These are phyloP conservation scores for Picochlorum costavermella DNA, from an alignment of 139 green algal species.

Conservation along the genomic window DNA sequence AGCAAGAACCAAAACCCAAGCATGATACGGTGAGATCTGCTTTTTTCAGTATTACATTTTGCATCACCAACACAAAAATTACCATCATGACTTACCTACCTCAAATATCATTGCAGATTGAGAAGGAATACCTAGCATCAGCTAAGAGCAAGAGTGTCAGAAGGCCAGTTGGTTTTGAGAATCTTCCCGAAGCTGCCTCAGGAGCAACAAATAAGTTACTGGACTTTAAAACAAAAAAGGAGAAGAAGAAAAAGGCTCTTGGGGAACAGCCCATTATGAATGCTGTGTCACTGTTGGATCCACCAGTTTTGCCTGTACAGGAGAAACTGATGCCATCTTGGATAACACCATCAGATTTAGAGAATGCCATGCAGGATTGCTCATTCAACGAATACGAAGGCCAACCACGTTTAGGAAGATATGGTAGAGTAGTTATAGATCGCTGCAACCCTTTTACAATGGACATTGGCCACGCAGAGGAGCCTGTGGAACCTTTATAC, in stretches of 20 bases:
- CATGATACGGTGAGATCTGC: slow-evolving; percentile 22
- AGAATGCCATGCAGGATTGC: neutral
- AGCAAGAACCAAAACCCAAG: slow-evolving; percentile 31
- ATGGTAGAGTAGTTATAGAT: slow-evolving; percentile 45
- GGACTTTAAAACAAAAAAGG: slow-evolving; percentile 26
- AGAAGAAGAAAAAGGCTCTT: slow-evolving; percentile 34
- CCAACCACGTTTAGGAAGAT: slow-evolving; percentile 37
- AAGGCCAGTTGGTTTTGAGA: slow-evolving; percentile 33
- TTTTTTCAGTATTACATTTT: neutral
- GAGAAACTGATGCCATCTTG: neutral
- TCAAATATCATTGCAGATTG: slow-evolving; percentile 19
- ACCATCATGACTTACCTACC: neutral
- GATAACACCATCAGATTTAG: neutral
- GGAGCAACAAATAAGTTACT: slow-evolving; percentile 31
- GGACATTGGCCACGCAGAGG: too few species aligned
- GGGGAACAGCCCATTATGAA: slow-evolving; percentile 21
- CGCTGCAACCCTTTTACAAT: slow-evolving; percentile 24
- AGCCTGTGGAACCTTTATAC: neutral
- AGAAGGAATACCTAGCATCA: slow-evolving; percentile 30
- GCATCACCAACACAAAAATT: neutral
- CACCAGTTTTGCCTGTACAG: slow-evolving; percentile 25
- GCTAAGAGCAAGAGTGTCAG: slow-evolving; percentile 18
- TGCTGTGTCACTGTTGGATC: slow-evolving; percentile 24
- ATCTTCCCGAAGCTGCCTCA: slow-evolving; percentile 24
- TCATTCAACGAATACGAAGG: neutral